phyloP scores from a whole-genome alignment of 2,329 filamentous ascomycete species.

The Colletotrichum liaoningense region DNA sequence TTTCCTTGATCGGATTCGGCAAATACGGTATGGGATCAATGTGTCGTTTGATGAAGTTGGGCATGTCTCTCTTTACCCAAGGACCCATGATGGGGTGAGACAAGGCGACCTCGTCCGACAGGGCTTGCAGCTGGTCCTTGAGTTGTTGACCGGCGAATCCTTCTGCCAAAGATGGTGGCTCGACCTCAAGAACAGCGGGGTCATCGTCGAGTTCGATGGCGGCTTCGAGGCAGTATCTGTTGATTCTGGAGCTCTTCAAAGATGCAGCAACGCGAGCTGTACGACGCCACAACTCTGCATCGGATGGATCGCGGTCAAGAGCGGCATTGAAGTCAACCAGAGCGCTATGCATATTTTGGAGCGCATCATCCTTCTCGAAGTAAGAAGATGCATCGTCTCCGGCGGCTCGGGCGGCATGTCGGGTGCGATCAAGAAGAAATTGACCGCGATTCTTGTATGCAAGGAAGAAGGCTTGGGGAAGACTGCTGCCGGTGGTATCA shows the following conservation, averaged over 20 bases:
- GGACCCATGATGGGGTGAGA: slow-evolving; percentile 71
- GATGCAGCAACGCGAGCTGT: slow-evolving; percentile 69
- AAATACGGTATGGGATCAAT: slow-evolving; percentile 73
- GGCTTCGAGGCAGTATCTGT: slow-evolving; percentile 73
- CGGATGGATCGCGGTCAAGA: slow-evolving; percentile 73
- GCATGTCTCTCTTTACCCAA: slow-evolving; percentile 64
- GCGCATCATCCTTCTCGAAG: slow-evolving; percentile 51
- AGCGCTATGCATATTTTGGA: slow-evolving; percentile 55
- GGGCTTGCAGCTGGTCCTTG: slow-evolving; percentile 63
- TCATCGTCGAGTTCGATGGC: slow-evolving; percentile 77
- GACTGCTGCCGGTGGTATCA: slow-evolving; percentile 81
- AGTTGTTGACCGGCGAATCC: slow-evolving; percentile 72
- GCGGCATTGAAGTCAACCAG: slow-evolving; percentile 69
- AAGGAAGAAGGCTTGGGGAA: slow-evolving; percentile 91
- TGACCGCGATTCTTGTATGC: slow-evolving; percentile 97
- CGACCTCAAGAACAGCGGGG: slow-evolving; percentile 70
- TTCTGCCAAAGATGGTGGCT: slow-evolving; percentile 72
- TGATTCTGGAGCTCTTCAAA: slow-evolving; percentile 66
- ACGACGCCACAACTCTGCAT: slow-evolving; percentile 74
- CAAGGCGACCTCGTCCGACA: slow-evolving; percentile 67
- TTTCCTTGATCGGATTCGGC: slow-evolving; percentile 59
- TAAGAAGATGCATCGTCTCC: slow-evolving; percentile 42
- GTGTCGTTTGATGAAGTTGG: slow-evolving; percentile 61
- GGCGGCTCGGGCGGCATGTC: slow-evolving; percentile 56
- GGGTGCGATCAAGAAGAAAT: slow-evolving; percentile 83